Conservation (phyloP, 768 basidiomycete genomes). For the Lactarius akahatsu region DNA sequence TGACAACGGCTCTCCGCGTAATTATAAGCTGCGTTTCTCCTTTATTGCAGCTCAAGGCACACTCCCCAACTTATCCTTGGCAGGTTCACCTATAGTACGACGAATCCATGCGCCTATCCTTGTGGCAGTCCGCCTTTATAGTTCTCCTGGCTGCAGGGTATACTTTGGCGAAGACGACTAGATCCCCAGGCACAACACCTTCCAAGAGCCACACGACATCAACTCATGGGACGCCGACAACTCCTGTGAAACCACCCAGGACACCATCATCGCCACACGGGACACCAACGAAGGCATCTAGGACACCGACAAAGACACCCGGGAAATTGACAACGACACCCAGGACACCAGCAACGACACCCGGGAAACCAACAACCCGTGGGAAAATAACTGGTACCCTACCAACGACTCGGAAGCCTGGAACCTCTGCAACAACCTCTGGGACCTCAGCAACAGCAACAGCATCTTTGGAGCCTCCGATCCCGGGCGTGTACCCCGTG, state of each 20-base stretch:
- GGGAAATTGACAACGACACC: too few relatives aligned
- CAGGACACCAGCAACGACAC: not conserved
- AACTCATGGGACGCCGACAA: too few relatives aligned
- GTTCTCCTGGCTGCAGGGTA: conserved; percentile 10
- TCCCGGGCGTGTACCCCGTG: conserved; percentile 52
- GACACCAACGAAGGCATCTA: too few relatives aligned
- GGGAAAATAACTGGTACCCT: not conserved
- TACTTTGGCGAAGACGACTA: not conserved
- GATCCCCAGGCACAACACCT: too few relatives aligned
- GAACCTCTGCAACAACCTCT: too few relatives aligned
- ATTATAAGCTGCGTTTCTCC: not conserved
- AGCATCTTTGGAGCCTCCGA: conserved; percentile 48
- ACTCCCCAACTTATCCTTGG: not conserved
- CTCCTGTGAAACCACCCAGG: too few relatives aligned
- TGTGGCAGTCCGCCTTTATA: not conserved
- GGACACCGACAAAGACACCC: not conserved
- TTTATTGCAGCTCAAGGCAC: not conserved
- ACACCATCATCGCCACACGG: too few relatives aligned
- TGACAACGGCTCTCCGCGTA: too few relatives aligned
- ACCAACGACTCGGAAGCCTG: too few relatives aligned
- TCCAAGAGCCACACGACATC: too few relatives aligned
- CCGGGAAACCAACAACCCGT: not conserved
- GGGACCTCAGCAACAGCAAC: conserved; percentile 4
- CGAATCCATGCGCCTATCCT: conserved; percentile 5
- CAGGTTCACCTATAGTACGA: not conserved